Evolutionary conservation across 108 stramenopile species (phyloP).

Genomic region (Skeletonema marinoi): DNA sequence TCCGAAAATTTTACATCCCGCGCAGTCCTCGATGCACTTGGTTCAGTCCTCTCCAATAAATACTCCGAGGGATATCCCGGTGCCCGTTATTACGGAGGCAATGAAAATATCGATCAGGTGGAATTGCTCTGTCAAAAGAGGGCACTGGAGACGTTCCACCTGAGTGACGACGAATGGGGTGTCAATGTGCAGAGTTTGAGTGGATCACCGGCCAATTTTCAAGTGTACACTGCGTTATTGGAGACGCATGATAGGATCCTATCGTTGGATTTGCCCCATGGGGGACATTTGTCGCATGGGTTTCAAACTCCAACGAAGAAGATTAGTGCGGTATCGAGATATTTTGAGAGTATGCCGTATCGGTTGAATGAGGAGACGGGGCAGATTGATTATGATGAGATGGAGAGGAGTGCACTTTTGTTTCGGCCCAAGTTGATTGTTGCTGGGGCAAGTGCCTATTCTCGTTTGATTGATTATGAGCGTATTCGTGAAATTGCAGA

Average conservation of each 20-base stretch:
- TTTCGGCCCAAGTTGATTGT: conserved; percentile 99
- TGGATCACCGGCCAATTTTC: conserved; percentile 99
- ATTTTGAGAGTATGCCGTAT: conserved; percentile 99
- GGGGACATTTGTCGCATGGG: conserved; percentile 97
- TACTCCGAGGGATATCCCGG: conserved; percentile 95
- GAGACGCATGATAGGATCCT: conserved; percentile 99
- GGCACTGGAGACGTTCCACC: conserved; percentile 93
- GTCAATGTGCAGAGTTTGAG: conserved; percentile 95
- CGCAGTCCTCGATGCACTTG: conserved; percentile 96
- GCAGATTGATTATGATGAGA: conserved; percentile 96
- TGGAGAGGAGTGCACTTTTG: conserved; percentile 94
- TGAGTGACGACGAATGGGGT: conserved; percentile 93
- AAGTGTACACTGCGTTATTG: conserved; percentile 99
- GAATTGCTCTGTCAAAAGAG: conserved; percentile 97
- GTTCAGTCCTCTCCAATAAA: conserved; percentile 98
- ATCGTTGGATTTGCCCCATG: conserved; percentile 97
- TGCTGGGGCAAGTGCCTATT: conserved; percentile 98
- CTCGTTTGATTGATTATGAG: conserved; percentile 98
- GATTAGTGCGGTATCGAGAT: conserved; percentile 92
- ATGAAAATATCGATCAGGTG: conserved; percentile 97
- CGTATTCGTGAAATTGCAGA: conserved; percentile 96
- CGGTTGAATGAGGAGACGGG: conserved; percentile 96
- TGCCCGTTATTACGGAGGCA: conserved; percentile 95
- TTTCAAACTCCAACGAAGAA: conserved; percentile 97
- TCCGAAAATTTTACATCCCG: conserved; percentile 96